Conservation (phyloP, 495 filamentous ascomycete genomes). For the Neurospora sp. region DNA sequence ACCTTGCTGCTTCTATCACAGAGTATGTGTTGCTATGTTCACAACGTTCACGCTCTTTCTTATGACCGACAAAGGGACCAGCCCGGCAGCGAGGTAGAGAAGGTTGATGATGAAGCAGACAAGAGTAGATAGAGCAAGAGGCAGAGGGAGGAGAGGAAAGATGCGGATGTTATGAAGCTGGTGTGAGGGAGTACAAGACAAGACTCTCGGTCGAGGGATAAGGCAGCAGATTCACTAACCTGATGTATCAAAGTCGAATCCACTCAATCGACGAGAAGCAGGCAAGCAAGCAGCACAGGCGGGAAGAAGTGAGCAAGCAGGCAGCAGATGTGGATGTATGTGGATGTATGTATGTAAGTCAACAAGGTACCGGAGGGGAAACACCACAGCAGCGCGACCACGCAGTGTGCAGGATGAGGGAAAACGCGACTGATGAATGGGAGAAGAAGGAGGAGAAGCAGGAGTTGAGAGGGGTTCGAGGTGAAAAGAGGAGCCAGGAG, state of each 20-base stretch:
- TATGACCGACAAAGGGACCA: conserved; percentile 22
- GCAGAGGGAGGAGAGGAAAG: conserved; percentile 5
- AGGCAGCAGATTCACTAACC: conserved; percentile 29
- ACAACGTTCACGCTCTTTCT: conserved; percentile 19
- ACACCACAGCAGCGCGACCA: conserved; percentile 26
- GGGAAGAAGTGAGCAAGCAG: conserved; percentile 3
- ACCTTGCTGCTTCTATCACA: conserved; percentile 11
- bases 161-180: conserved; percentile 19
- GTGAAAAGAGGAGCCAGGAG: conserved; percentile 2
- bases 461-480: conserved; percentile 4
- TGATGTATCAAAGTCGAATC: conserved; percentile 24
- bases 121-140: conserved; percentile 1
- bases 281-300: conserved; percentile 3
- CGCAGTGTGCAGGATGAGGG: conserved; percentile 15
- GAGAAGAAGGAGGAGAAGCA: conserved; percentile 7
- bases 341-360: conserved; percentile 5
- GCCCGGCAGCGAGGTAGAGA: conserved; percentile 16
- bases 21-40: conserved; percentile 19
- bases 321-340: conserved; percentile 7
- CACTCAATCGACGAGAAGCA: not conserved
- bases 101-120: not conserved
- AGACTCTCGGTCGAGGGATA: conserved; percentile 3
- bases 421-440: conserved; percentile 3
- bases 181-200: conserved; percentile 12
- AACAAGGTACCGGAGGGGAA: conserved; percentile 11